phyloP scores from a whole-genome alignment of 257 asterid genomes.

The Penstemon barbatus region DNA sequence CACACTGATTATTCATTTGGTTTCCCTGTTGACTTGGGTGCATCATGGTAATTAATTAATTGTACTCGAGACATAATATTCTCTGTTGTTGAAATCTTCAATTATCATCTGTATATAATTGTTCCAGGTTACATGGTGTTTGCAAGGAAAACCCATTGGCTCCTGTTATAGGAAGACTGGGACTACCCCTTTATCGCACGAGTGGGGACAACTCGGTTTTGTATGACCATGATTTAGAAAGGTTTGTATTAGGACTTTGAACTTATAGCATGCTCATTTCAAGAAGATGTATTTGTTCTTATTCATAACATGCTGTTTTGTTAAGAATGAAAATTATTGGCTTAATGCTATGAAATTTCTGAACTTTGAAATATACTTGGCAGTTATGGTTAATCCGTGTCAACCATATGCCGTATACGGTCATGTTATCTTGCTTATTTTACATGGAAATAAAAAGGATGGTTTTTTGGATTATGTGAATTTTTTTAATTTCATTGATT shows the following conservation, averaged over 20 bases:
- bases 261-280: slow-evolving; percentile 10
- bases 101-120: slow-evolving; percentile 22
- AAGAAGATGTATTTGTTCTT: slow-evolving; percentile 6
- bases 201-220: slow-evolving; percentile 96
- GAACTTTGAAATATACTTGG: slow-evolving; percentile 14
- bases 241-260: slow-evolving; percentile 41
- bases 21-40: slow-evolving; percentile 97
- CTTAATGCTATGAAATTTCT: slow-evolving; percentile 3
- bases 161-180: slow-evolving; percentile 82
- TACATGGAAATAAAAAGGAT: background rate
- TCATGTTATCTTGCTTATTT: background rate
- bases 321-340: background rate
- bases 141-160: slow-evolving; percentile 96
- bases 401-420: background rate
- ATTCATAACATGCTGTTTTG: background rate
- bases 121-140: slow-evolving; percentile 91
- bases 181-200: slow-evolving; percentile 93
- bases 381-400: background rate
- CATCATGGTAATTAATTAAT: slow-evolving; percentile 71
- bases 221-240: slow-evolving; percentile 96
- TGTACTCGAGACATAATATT: background rate
- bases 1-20: slow-evolving; percentile 94
- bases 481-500: background rate
- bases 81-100: background rate
- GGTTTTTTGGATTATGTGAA: background rate